Base-by-base conservation (phyloP, 1,139 yeast species). In the Kodamaea alishanica region DNA sequence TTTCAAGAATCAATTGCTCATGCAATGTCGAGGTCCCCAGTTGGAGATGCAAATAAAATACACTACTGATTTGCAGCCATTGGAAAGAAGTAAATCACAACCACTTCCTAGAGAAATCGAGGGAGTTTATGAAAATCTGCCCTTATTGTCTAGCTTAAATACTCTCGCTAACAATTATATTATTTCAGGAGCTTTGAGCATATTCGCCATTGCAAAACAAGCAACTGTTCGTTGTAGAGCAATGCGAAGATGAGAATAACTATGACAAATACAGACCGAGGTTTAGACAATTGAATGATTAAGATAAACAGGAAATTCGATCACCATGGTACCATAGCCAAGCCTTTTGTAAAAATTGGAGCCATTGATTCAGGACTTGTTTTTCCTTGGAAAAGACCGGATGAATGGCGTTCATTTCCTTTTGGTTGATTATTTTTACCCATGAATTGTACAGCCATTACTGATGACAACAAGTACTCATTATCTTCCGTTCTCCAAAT, bases 351-450 rank as follows among this genome's bases (percentile, higher is more conserved):
- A n/a, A 70, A 64, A 37, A 67, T 84, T 15, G 89, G 88, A 2
- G 92, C 92, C 0, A 84, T 84, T 37, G 92, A 84, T 52, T 81
- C 87, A 3, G 90, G 90, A 0, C 64, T 84, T 25, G 75, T 90
- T 0, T 83, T 81, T 50, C 92, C 92, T 4, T 84, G 90, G 90
- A 84, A 84, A 50, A 87, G 82, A 48, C 92, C 92, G 0, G 86
- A 84, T 55, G 89, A 82, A 52, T 83, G 90, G 89, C 62, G 92
- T 39, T 80, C 87, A 1, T 84, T 81, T 49, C 92, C 92, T 0
- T 84, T 76, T 60, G 92, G 92, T 0, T 84, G 92, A 92, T 60
- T 84, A 24, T 82, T 80, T 48, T 58, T 84, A 30, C 92, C 92
- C 0, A 57, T 76, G 12, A 4, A 79, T 84, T 40, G 88, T 87